Evolutionary conservation across 2,329 filamentous ascomycete species (phyloP), one percentile per base, ranked within the genome.

Genomic region (Fusarium oligoseptatum): DNA sequence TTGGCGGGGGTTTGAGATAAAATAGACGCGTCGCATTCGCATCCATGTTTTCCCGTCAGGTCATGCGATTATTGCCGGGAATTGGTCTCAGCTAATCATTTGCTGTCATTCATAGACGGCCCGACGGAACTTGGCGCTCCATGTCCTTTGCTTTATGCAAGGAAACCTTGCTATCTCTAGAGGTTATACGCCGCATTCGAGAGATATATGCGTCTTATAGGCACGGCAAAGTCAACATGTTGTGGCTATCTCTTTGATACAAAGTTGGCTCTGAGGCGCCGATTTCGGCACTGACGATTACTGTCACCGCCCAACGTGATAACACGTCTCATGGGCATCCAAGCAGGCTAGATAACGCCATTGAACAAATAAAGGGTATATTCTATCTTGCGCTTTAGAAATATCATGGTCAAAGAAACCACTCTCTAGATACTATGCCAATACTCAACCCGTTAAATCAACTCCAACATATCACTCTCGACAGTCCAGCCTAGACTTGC

Each of bases 61-160:
- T 74, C 76, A 78, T 74, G 74, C 74, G 70, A 78, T 77, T 77
- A 58, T 68, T 60, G 34, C 61, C 58, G 48, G 57, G 48, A 64
- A 55, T 67, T 72, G 58, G 68, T 68, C 32, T 57, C 55, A 69
- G 61, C 68, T 65, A 70, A 73, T 74, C 61, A 66, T 58, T 57
- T 48, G 67, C 37, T 71, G 52, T 57, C 55, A 52, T 64, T 67
- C 17, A 14, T 45, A n/a, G 39, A 14, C 52, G 22, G 29, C 20
- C 29, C 55, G 61, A 64, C 37, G 39, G 22, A 57, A 24, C 24
- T 22, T 43, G 48, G 20, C 43, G 14, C 20, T 50, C 50, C 45
- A 41, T 17, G 17, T 32, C 41, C 41, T 20, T 36, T 29, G 12
- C 41, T 17, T 37, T 57, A 37, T 57, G 29, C 7, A 20, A 32